These are phyloP conservation scores for Petunia hybrid DNA, from an alignment of 305 asterid species.

Conservation along the genomic window DNA sequence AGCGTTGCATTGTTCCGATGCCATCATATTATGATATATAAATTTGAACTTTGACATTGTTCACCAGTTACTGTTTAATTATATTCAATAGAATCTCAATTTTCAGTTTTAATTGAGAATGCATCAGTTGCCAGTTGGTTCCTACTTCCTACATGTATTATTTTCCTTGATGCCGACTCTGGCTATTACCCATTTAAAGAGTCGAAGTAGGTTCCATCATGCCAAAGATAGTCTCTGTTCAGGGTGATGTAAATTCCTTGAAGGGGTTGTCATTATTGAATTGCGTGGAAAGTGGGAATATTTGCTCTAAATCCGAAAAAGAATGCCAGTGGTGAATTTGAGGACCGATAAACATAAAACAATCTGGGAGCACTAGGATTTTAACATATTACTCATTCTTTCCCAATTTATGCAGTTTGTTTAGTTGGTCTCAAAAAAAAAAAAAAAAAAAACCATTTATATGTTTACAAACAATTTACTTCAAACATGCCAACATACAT, in stretches of 20 bases:
- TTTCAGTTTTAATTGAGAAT: not conserved
- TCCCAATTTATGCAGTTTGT: too few species aligned
- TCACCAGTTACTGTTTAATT: slow-evolving; percentile 9
- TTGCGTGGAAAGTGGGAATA: not conserved
- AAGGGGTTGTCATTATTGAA: not conserved
- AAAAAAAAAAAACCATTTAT: too few species aligned
- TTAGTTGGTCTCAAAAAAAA: too few species aligned
- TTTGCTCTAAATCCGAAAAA: too few species aligned
- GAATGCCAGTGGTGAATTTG: too few species aligned
- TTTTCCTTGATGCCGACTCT: not conserved
- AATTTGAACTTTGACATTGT: not conserved
- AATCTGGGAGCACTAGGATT: too few species aligned
- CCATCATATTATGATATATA: not conserved
- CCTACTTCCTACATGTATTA: not conserved
- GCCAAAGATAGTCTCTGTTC: not conserved
- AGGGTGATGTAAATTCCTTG: not conserved
- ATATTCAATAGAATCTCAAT: slow-evolving; percentile 27
- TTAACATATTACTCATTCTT: too few species aligned
- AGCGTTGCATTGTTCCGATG: not conserved
- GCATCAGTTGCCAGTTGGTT: not conserved
- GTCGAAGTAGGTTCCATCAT: not conserved
- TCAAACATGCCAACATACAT: too few species aligned
- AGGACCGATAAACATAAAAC: too few species aligned
- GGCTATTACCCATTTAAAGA: too few species aligned
- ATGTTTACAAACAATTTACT: too few species aligned